Evolutionary conservation across 257 asterid species (phyloP).

Genomic region (Datura wrightii): DNA sequence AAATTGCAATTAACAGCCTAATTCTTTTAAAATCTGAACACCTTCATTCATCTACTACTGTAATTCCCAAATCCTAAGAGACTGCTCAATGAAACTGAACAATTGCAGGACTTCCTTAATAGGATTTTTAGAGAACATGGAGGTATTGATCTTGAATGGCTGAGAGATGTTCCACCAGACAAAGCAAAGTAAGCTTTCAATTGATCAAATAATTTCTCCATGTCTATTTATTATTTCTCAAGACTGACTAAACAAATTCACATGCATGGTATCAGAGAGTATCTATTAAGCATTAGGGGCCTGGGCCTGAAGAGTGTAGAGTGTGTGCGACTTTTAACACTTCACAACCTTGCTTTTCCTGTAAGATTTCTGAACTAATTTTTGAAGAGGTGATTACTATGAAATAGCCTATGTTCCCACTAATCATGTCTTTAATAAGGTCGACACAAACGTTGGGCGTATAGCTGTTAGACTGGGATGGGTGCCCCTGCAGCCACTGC

Average conservation of each 20-base stretch:
- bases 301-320: slow-evolving; percentile 96
- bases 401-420: slow-evolving; percentile 11
- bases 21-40: slow-evolving; percentile 6
- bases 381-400: slow-evolving; percentile 17
- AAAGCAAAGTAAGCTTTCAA: slow-evolving; percentile 76
- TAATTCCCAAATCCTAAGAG: not conserved
- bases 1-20: slow-evolving; percentile 10
- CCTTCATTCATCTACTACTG: slow-evolving; percentile 17
- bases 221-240: slow-evolving; percentile 24
- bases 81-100: slow-evolving; percentile 24
- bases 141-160: slow-evolving; percentile 93
- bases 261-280: slow-evolving; percentile 66
- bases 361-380: slow-evolving; percentile 59
- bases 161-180: slow-evolving; percentile 92
- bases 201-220: slow-evolving; percentile 29
- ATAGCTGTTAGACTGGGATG: slow-evolving; percentile 98
- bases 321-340: slow-evolving; percentile 97
- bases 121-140: slow-evolving; percentile 89
- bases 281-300: slow-evolving; percentile 87
- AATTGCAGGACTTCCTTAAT: slow-evolving; percentile 81
- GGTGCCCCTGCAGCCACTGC: slow-evolving; percentile 99
- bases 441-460: slow-evolving; percentile 98
- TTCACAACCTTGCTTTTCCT: slow-evolving; percentile 98
- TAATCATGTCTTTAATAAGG: slow-evolving; percentile 55
- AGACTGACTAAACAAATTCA: slow-evolving; percentile 30